Evolutionary conservation across 345 rosid species (phyloP).

Genomic region (Gossypium longicalyx): DNA sequence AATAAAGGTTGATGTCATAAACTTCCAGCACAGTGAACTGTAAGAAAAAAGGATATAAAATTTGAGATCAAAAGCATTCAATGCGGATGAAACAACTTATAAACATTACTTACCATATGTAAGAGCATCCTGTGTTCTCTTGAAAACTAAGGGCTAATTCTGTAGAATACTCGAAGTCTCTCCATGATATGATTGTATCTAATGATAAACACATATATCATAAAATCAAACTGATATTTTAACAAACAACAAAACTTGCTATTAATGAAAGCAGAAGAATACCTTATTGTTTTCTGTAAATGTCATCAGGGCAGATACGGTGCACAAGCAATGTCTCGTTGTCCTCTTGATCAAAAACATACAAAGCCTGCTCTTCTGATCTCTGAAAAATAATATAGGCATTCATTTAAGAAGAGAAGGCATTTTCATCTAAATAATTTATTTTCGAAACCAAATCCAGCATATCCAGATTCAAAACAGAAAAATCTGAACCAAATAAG

Average conservation of each 20-base stretch:
- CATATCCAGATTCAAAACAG: background rate
- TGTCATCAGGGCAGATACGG: constrained; percentile 70
- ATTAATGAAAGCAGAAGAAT: constrained; percentile 15
- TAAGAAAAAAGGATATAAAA: too few species aligned
- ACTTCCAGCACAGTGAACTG: too few species aligned
- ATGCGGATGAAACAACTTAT: too few species aligned
- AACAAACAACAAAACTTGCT: background rate
- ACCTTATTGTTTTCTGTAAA: constrained; percentile 93
- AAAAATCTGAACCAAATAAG: constrained; percentile 9
- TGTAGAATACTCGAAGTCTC: constrained; percentile 85
- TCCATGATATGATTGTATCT: constrained; percentile 98
- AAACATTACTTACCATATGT: too few species aligned
- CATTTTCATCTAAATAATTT: constrained; percentile 2
- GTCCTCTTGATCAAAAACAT: constrained; percentile 85
- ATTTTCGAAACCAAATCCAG: background rate
- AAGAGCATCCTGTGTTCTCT: too few species aligned
- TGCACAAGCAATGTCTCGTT: constrained; percentile 72
- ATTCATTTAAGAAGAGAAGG: constrained; percentile 24
- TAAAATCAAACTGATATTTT: constrained; percentile 9
- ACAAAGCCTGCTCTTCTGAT: constrained; percentile 73
- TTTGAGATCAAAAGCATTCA: too few species aligned
- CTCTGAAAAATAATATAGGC: constrained; percentile 41
- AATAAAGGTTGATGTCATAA: too few species aligned
- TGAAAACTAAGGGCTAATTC: too few species aligned
- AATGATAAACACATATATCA: constrained; percentile 19